Conservation (phyloP, 345 rosid genomes). For the Firmiana major region DNA sequence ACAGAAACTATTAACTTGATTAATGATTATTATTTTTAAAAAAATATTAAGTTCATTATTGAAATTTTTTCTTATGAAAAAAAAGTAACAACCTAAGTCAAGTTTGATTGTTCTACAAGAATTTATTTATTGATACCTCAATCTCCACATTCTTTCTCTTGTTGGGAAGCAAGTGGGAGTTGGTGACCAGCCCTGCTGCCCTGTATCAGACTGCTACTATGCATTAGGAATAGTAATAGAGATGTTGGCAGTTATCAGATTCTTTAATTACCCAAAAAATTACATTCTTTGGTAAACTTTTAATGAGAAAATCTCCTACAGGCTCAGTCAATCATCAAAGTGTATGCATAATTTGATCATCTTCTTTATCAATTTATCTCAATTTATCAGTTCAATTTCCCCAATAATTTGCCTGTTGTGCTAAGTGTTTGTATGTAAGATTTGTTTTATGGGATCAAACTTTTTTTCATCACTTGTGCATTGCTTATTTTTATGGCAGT, state of each 20-base stretch:
- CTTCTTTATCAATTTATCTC: neutral
- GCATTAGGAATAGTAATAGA: neutral
- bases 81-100: no score
- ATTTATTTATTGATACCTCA: constrained; percentile 7
- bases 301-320: neutral
- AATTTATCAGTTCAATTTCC: neutral
- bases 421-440: neutral
- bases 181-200: constrained; percentile 58
- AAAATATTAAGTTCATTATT: no score
- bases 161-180: constrained; percentile 72
- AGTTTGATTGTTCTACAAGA: neutral
- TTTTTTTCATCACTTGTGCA: neutral
- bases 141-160: constrained; percentile 43
- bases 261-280: neutral
- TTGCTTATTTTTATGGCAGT: neutral
- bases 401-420: neutral
- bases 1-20: no score
- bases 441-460: neutral
- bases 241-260: neutral
- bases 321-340: neutral
- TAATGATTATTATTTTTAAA: no score
- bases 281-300: neutral
- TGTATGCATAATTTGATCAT: neutral
- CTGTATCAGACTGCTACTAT: constrained; percentile 18
- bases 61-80: no score